These are phyloP conservation scores for Dryas integrifolia DNA, from an alignment of 331 rosid genomes.

Conservation along the genomic window DNA sequence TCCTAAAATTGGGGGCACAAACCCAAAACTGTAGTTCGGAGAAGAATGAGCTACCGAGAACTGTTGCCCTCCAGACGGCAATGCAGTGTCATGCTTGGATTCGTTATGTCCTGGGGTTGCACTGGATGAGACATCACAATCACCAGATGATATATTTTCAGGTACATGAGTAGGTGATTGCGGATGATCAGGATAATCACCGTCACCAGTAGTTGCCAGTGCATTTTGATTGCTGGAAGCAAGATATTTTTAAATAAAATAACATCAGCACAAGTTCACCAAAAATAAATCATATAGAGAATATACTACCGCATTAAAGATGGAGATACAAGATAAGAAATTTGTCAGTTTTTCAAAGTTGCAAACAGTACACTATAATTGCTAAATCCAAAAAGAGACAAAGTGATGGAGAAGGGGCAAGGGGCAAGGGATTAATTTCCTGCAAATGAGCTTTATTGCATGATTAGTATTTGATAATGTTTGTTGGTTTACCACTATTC, in stretches of 20 bases:
- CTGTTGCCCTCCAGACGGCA: slow-evolving; percentile 70
- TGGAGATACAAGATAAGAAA: slow-evolving; percentile 13
- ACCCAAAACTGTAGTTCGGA: slow-evolving; percentile 69
- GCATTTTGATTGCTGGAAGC: slow-evolving; percentile 56
- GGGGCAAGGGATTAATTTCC: neutral
- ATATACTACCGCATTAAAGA: slow-evolving; percentile 16
- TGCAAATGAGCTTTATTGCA: neutral
- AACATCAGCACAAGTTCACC: neutral
- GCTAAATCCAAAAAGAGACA: neutral
- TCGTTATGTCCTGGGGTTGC: slow-evolving; percentile 56
- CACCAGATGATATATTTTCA: slow-evolving; percentile 56
- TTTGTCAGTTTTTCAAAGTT: slow-evolving; percentile 13
- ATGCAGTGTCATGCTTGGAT: slow-evolving; percentile 59
- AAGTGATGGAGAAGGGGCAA: neutral
- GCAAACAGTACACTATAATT: slow-evolving; percentile 1
- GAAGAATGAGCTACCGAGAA: slow-evolving; percentile 57
- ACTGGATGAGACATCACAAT: slow-evolving; percentile 68
- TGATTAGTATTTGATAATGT: neutral
- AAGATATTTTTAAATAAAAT: slow-evolving; percentile 17
- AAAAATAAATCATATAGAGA: slow-evolving; percentile 13
- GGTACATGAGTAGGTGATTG: slow-evolving; percentile 55
- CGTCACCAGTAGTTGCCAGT: slow-evolving; percentile 47
- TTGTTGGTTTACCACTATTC: neutral
- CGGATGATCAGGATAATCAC: slow-evolving; percentile 62
- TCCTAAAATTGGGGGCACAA: slow-evolving; percentile 72